Evolutionary conservation across 495 filamentous ascomycete species (phyloP), one percentile per base, ranked within the genome.

Genomic region (Chaetomidium leptoderma): DNA sequence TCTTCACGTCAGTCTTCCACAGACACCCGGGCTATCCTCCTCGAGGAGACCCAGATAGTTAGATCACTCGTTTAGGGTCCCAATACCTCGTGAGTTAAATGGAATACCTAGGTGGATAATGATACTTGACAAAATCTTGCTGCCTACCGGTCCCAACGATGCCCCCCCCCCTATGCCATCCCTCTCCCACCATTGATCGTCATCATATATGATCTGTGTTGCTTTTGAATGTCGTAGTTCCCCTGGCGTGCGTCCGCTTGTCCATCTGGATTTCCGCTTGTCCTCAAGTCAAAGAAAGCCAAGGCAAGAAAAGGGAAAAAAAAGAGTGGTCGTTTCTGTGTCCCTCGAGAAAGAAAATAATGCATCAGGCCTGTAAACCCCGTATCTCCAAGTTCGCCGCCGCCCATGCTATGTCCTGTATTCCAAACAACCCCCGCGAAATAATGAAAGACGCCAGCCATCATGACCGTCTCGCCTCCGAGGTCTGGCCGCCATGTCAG

Each of bases 301-400:
- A 29, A 24, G 29, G 0, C n/a, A 23, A 33, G 13, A 33, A 8
- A 61, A 47, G n/a, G 8, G 23, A 24, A 10, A 44, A 30, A 26
- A 37, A 26, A 37, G 21, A 26, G 39, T 17, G 21, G 26, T 5
- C 26, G 11, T 9, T 37, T 42, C 23, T 30, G 46, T 44, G 43
- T 42, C 32, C 27, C 44, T 29, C 26, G 21, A 11, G 11, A 27
- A 19, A 36, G 40, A 53, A 55, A 49, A 53, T 47, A 61, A 53
- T 61, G 33, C 42, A 43, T 27, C 50, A 46, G 24, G 17, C 52
- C 36, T 24, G 6, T 43, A 40, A 33, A 3, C 30, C 36, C 44
- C 40, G 2, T 29, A 35, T 53, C 58, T 55, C 49, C 55, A 62
- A 62, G 17, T 62, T 58, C 60, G 60, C 60, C 60, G 42, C 56